Percentiles rank a stretch among this genome's conserved stretches.
Conservation (phyloP, 2,329 filamentous ascomycete species). For the Trichoderma koningiopsis region DNA sequence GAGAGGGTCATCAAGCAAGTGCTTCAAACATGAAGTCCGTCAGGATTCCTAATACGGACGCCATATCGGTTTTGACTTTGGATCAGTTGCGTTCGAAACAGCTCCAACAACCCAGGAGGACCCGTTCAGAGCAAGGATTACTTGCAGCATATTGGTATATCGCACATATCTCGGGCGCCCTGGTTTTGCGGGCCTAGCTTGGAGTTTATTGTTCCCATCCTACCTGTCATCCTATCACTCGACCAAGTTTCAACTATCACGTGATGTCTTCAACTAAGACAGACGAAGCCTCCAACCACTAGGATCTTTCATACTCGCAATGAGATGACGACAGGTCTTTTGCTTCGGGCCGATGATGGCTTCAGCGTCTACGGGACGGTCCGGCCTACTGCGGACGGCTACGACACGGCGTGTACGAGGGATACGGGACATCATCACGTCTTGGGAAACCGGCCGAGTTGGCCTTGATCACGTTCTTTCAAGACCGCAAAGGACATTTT, state of each 20-base stretch:
- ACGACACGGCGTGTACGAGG: neutral
- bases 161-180: neutral
- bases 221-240: neutral
- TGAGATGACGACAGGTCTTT: neutral
- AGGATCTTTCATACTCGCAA: neutral
- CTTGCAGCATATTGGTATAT: neutral
- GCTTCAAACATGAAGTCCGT: neutral
- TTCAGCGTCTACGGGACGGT: neutral
- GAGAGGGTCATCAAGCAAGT: slow-evolving; percentile 6
- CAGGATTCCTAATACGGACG: neutral
- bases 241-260: neutral
- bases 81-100: neutral
- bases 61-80: neutral
- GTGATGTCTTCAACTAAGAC: slow-evolving; percentile 1
- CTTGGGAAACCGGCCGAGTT: neutral
- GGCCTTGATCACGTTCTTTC: neutral
- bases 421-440: neutral
- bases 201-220: neutral
- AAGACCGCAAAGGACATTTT: slow-evolving; percentile 10
- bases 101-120: neutral
- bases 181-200: neutral
- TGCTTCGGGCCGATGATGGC: neutral
- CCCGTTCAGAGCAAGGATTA: neutral
- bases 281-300: neutral
- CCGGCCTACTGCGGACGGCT: neutral